Evolutionary conservation across 768 basidiomycete genomes (phyloP).

Genomic region (Psilocybe cubensis): DNA sequence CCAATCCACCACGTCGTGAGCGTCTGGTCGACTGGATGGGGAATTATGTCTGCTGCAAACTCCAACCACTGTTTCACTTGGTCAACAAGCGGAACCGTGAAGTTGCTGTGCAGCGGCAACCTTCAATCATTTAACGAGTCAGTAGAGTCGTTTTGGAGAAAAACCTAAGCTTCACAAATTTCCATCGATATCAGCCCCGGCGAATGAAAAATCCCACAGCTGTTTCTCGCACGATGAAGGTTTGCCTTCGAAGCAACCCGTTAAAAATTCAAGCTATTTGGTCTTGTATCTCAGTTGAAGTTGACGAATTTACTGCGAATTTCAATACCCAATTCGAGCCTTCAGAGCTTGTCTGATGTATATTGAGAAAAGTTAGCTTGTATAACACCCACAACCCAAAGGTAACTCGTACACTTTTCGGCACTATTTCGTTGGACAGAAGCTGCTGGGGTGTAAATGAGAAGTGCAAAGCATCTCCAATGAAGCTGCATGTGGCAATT

Average conservation of each 20-base stretch:
- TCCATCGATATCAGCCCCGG: slow-evolving; percentile 50
- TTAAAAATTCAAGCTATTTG: slow-evolving; percentile 52
- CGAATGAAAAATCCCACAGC: slow-evolving; percentile 61
- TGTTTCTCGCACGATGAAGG: slow-evolving; percentile 47
- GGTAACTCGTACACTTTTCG: slow-evolving; percentile 39
- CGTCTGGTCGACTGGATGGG: slow-evolving; percentile 45
- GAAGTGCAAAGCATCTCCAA: slow-evolving; percentile 47
- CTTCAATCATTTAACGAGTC: slow-evolving; percentile 24
- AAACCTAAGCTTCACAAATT: slow-evolving; percentile 30
- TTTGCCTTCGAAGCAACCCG: slow-evolving; percentile 50
- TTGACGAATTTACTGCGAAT: background rate
- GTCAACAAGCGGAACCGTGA: slow-evolving; percentile 48
- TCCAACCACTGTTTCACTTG: slow-evolving; percentile 53
- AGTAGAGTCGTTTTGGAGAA: background rate
- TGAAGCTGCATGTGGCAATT: slow-evolving; percentile 40
- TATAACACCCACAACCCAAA: too few relatives aligned
- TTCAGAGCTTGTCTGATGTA: slow-evolving; percentile 62
- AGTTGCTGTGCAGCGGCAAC: slow-evolving; percentile 51
- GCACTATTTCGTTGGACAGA: slow-evolving; percentile 46
- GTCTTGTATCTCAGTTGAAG: background rate
- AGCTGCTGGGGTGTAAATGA: slow-evolving; percentile 46
- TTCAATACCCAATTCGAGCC: slow-evolving; percentile 54
- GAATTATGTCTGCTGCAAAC: slow-evolving; percentile 47
- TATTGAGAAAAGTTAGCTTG: too few relatives aligned
- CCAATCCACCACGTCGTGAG: slow-evolving; percentile 63